A percentile compares a stretch with the other conserved stretches of the same genome.
These are phyloP conservation scores for Rosa persica DNA, from an alignment of 306 rosid species.

Conservation along the genomic window DNA sequence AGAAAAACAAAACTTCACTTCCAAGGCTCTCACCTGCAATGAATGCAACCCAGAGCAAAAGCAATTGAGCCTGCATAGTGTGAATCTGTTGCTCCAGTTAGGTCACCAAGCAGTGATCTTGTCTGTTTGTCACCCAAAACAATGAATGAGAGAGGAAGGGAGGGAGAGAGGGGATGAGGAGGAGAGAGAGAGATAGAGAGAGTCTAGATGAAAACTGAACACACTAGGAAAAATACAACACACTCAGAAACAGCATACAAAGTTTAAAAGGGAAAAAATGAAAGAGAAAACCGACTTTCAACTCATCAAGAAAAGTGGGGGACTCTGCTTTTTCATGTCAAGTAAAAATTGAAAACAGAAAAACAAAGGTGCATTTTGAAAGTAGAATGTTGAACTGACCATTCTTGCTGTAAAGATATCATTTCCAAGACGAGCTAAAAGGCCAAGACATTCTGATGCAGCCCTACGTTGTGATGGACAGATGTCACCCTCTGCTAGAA, in stretches of 20 bases:
- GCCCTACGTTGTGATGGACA: constrained; percentile 91
- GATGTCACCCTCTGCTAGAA: constrained; percentile 88
- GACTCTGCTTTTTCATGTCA: constrained; percentile 10
- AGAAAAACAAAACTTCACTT: neutral
- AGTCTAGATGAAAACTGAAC: neutral
- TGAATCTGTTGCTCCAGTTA: constrained; percentile 68
- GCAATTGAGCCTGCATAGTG: constrained; percentile 86
- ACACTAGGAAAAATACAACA: neutral
- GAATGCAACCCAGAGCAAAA: constrained; percentile 94
- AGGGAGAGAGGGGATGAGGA: neutral
- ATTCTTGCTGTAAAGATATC: constrained; percentile 92
- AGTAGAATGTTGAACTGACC: constrained; percentile 48
- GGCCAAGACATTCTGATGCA: constrained; percentile 86
- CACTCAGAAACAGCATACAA: neutral
- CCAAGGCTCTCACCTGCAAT: constrained; percentile 63
- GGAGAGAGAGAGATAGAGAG: constrained; percentile 9
- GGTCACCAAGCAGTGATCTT: constrained; percentile 78
- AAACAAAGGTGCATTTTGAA: constrained; percentile 15
- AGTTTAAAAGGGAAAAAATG: neutral
- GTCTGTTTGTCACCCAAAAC: constrained; percentile 54
- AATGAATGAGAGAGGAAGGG: constrained; percentile 21
- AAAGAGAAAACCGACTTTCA: neutral
- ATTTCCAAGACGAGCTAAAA: constrained; percentile 91
- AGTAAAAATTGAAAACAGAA: constrained; percentile 15
- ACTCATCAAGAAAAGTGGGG: neutral